Evolutionary conservation across 225 moss, liverwort and hornwort species (phyloP), one percentile per base, ranked within the genome.

Genomic region (Bryum argenteum): DNA sequence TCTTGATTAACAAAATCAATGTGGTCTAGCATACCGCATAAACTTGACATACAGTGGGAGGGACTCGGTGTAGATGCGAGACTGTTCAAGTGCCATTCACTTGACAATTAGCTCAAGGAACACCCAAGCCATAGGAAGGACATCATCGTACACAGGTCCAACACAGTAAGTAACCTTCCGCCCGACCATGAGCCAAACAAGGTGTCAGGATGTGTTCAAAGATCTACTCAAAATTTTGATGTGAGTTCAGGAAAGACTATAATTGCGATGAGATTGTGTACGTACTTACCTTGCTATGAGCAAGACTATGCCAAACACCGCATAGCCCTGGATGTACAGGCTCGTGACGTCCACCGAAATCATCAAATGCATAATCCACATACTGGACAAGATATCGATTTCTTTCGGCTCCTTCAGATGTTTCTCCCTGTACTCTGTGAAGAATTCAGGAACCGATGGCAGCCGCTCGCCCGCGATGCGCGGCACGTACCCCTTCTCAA

Each of bases 271-370:
- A 54, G 43, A 65, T 58, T 63, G 47, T 26, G 13, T 14, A 66
- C 14, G 62, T 28, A 17, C 57, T 52, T 77, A 91, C 95, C 91
- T 96, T 96, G 89, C 96, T 96, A 59, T 93, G 83, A 51, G 96
- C 93, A 78, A 96, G 88, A 75, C 96, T 96, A 73, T 93, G 89
- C 96, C 96, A 96, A 11, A 96, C 96, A 78, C 91, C 93, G 82
- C 96, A 96, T 44, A 96, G 84, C 63, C 96, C 96, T 81, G 93
- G 93, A 80, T 96, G 93, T 37, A 96, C 96, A n/a, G n/a, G n/a
- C n/a, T n/a, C n/a, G n/a, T n/a, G n/a, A n/a, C n/a, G n/a, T n/a
- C n/a, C n/a, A n/a, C n/a, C n/a, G n/a, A n/a, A n/a, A n/a, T n/a
- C n/a, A n/a, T n/a, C n/a, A n/a, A n/a, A n/a, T n/a, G n/a, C n/a